Evolutionary conservation across 768 basidiomycete species (phyloP), one percentile per base, ranked within the genome.

Genomic region (Boletus insuetus): DNA sequence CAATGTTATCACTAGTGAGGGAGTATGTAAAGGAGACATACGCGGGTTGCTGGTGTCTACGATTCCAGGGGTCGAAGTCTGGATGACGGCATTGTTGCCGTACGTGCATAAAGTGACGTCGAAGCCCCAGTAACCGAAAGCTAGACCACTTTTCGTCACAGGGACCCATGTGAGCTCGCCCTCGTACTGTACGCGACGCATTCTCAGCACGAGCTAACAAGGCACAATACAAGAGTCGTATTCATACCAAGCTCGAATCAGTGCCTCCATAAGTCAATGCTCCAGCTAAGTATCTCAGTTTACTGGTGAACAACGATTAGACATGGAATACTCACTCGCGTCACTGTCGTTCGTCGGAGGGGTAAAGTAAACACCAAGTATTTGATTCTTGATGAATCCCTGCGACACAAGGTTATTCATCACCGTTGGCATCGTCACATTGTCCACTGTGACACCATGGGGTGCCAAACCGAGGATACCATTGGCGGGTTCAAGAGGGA

Each of bases 381-480:
- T 42, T 31, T 64, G 40, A 2, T 58, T 12, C 16, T 59, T 4
- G 32, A 67, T 51, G 3, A 59, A 41, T 19, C 57, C 49, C 38
- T 70, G 65, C 1, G 55, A 52, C 31, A 62, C 40, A 6, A 68
- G 64, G 37, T 69, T 69, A 42, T 63, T 31, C 53, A 65, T 65
- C 13, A 67, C 57, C 6, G 69, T 70, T 22, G 67, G 67, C 24
- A 65, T 56, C 11, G 31, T 32, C 13, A 51, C 17, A 39, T 39
- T 39, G 17, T 39, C n/a, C n/a, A n/a, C n/a, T 38, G 65, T 69
- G 14, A 65, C 60, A 29, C 54, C 55, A 16, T 51, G 20, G 38
- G 68, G 69, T 13, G 66, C 69, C 22, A 70, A 26, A 22, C 66
- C 68, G 7, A 69, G 7, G 24, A 69, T 68, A 11, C 69, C 69